Conservation (phyloP, 805 yeast genomes). For the Yarrowia sp. region DNA sequence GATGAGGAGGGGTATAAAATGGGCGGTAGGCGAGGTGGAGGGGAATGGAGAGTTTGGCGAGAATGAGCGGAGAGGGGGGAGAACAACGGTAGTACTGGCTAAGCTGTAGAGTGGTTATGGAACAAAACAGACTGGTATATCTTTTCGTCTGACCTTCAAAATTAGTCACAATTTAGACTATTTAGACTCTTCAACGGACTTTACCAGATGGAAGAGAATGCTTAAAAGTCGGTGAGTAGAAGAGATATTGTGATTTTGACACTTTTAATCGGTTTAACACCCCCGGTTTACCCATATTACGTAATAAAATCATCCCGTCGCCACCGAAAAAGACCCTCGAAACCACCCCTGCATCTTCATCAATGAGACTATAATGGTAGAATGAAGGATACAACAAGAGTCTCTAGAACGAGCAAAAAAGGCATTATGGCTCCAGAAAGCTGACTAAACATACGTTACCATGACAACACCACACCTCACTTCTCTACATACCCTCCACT, state of each 20-base stretch:
- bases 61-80: neutral
- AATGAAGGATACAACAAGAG: no score
- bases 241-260: neutral
- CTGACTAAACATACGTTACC: neutral
- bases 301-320: neutral
- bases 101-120: no score
- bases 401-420: no score
- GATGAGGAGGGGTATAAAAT: neutral
- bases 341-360: neutral
- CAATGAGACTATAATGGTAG: no score
- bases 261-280: neutral
- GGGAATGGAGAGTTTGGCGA: no score
- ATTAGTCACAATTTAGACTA: slow-evolving; percentile 11
- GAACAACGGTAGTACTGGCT: neutral
- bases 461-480: neutral
- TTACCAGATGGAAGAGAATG: neutral
- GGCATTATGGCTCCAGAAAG: no score
- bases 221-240: no score
- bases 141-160: neutral
- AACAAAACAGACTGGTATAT: no score
- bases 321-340: neutral
- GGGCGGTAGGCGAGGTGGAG: neutral
- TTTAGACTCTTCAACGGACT: neutral
- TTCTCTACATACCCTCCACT: no score
- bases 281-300: no score